Evolutionary conservation across 2,329 filamentous ascomycete species (phyloP).

Genomic region (Trichoderma sp.): DNA sequence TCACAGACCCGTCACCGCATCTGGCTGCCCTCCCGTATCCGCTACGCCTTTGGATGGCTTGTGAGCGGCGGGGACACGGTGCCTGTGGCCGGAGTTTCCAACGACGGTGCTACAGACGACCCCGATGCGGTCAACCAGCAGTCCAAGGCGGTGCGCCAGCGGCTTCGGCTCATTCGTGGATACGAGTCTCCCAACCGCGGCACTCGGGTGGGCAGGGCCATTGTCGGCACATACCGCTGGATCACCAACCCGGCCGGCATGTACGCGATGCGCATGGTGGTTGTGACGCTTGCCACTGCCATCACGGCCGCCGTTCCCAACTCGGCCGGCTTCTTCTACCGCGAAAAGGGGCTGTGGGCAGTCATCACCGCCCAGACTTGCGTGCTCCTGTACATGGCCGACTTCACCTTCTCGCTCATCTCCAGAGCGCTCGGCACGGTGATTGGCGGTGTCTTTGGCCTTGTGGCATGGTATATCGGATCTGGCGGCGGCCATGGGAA

Average conservation of each 20-base stretch:
- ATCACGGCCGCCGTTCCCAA: slow-evolving; percentile 47
- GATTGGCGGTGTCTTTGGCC: slow-evolving; percentile 48
- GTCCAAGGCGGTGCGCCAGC: slow-evolving; percentile 39
- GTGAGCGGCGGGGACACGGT: slow-evolving; percentile 30
- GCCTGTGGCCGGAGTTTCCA: slow-evolving; percentile 28
- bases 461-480: slow-evolving; percentile 54
- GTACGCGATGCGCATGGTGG: slow-evolving; percentile 50
- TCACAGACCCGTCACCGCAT: slow-evolving; percentile 40
- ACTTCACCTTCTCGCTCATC: slow-evolving; percentile 51
- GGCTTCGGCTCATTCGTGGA: slow-evolving; percentile 41
- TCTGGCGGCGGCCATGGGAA: slow-evolving; percentile 51
- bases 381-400: slow-evolving; percentile 52
- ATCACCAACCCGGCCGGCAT: slow-evolving; percentile 46
- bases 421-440: slow-evolving; percentile 47
- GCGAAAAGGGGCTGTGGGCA: slow-evolving; percentile 55
- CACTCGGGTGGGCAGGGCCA: slow-evolving; percentile 28
- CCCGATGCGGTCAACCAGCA: slow-evolving; percentile 35
- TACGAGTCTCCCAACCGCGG: slow-evolving; percentile 26
- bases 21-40: slow-evolving; percentile 47
- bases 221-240: slow-evolving; percentile 43
- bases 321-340: slow-evolving; percentile 52
- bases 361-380: slow-evolving; percentile 54
- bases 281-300: slow-evolving; percentile 47
- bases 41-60: slow-evolving; percentile 44
- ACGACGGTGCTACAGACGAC: slow-evolving; percentile 28